phyloP scores from a whole-genome alignment of 352 stramenopile genomes.

The Globisporangium polare region DNA sequence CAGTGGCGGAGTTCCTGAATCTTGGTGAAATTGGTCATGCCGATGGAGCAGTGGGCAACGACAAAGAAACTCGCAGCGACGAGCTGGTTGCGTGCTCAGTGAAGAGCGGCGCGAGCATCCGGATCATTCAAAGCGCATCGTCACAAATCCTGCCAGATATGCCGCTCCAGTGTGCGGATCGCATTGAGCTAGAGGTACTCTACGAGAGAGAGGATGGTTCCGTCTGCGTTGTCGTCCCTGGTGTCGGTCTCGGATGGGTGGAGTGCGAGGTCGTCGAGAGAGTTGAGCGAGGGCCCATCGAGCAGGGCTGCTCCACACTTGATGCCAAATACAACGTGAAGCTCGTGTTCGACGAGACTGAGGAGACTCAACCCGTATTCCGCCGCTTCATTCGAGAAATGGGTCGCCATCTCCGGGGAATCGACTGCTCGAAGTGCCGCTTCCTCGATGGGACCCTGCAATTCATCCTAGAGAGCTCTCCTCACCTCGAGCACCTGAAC shows the following conservation, averaged over 20 bases:
- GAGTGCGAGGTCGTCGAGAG: background rate
- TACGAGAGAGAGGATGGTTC: background rate
- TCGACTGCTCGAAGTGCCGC: background rate
- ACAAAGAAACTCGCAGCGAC: background rate
- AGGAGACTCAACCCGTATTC: background rate
- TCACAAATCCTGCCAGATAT: background rate
- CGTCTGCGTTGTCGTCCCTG: conserved; percentile 3
- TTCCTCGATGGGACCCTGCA: background rate
- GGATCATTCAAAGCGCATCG: background rate
- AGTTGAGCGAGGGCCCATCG: background rate
- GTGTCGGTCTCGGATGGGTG: background rate
- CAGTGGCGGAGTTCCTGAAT: background rate
- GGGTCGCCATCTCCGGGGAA: background rate
- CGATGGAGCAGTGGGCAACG: background rate
- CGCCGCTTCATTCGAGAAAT: background rate
- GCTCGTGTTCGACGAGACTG: background rate
- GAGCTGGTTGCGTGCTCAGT: background rate
- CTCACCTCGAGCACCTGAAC: background rate
- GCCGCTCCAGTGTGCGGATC: background rate
- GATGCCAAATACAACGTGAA: background rate
- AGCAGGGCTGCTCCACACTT: background rate
- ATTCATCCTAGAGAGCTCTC: background rate
- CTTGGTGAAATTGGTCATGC: background rate
- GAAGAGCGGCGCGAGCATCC: background rate
- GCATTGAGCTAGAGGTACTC: conserved; percentile 3